Base-by-base conservation (phyloP, 2,329 filamentous ascomycete species). In the Monascus ruber region DNA sequence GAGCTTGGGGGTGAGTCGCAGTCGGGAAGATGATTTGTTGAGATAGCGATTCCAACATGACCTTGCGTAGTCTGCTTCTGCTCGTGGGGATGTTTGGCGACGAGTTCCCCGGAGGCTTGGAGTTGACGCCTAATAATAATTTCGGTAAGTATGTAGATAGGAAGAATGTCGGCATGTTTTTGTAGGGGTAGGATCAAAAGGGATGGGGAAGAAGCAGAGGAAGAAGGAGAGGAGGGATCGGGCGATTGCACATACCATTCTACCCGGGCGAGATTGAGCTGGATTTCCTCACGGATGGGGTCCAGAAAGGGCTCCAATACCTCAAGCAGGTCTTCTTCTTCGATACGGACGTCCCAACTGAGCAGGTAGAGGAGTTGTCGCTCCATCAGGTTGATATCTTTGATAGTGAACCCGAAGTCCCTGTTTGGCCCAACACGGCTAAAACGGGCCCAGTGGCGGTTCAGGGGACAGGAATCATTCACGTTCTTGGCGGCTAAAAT, bases 391-490 rank as follows among this genome's bases (percentile, higher is more conserved):
- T 98, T 98, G 54, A 98, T 91, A 68, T 98, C 91, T 29, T 85
- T 91, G 50, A 88, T 75, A 54, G 81, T 89, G 73, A 98, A 96
- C 52, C 87, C 85, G 56, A 96, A 98, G 56, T 72, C 77, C 7
- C 79, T 78, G 61, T 72, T 82, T 39, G 76, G 77, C 46, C 73
- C 74, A 51, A 94, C 81, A 54, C 81, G 70, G 43, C 83, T 94
- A 72, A 96, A 98, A 55, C 80, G 82, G 48, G 91, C 88, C 91
- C 91, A 98, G 74, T 98, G 91, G 79, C 96, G 96, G 77, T 98
- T 98, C 80, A 96, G 96, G 47, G 91, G 91, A 8, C 87, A 95
- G 45, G 87, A 94, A 72, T 96, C 91, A 64, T 98, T 96, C 52
- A 96, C 76, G 64, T 95, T 95, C 79, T 98, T 98, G 53, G 91